Evolutionary conservation across 129 eudicot species (phyloP).

Genomic region (Solidago caesia): DNA sequence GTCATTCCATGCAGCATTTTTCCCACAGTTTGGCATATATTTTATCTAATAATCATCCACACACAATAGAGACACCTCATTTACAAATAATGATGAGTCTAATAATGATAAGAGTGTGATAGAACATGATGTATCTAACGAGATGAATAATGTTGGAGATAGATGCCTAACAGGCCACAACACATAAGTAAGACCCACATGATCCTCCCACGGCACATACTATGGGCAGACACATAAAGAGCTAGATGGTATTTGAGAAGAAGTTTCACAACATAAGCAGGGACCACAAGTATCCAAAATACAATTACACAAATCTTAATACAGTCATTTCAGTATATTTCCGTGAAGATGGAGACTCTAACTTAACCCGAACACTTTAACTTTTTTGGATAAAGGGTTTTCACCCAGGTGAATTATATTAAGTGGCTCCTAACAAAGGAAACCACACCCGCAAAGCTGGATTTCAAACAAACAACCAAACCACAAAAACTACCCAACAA

Average conservation of each 20-base stretch:
- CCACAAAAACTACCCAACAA: too few relatives aligned
- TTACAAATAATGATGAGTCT: neutral
- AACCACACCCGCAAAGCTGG: too few relatives aligned
- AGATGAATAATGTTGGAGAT: slow-evolving; percentile 13
- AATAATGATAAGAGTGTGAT: neutral
- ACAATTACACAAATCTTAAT: neutral
- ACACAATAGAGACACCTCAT: neutral
- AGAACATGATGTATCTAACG: neutral
- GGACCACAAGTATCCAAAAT: slow-evolving; percentile 1
- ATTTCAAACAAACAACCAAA: too few relatives aligned
- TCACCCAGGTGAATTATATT: too few relatives aligned
- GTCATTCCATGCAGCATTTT: neutral
- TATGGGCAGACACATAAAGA: neutral
- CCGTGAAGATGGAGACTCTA: slow-evolving; percentile 3
- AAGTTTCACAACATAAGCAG: slow-evolving; percentile 6
- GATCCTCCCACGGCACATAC: neutral
- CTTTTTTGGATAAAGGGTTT: neutral
- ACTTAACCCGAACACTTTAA: slow-evolving; percentile 6
- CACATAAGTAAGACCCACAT: neutral
- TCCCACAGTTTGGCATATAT: neutral
- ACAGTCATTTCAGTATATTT: slow-evolving; percentile 1
- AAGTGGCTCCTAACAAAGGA: too few relatives aligned
- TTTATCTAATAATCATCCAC: neutral
- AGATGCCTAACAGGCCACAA: slow-evolving; percentile 14
- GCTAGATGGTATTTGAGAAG: neutral